Evolutionary conservation across 345 rosid species (phyloP).

Genomic region (Rhodamnia rubescens): DNA sequence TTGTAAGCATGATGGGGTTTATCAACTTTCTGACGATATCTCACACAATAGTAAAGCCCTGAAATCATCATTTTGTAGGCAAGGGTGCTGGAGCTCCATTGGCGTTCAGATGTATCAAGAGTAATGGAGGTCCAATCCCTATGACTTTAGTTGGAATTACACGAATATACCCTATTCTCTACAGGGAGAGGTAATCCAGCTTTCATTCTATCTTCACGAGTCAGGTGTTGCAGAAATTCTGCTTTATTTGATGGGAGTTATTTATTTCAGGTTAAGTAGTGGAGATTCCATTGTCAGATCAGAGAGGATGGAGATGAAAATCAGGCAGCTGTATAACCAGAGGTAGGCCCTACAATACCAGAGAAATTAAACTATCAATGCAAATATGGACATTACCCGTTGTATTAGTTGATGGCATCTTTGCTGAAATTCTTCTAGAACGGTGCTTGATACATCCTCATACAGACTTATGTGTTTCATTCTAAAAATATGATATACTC

Average conservation of each 20-base stretch:
- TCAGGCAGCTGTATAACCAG: slow-evolving; percentile 34
- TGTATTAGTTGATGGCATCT: not conserved
- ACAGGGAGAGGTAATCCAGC: slow-evolving; percentile 69
- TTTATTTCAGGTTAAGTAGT: slow-evolving; percentile 33
- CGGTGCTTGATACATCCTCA: not conserved
- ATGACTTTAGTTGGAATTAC: slow-evolving; percentile 73
- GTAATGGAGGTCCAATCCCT: slow-evolving; percentile 80
- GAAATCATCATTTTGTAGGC: slow-evolving; percentile 29
- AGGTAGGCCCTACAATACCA: slow-evolving; percentile 17
- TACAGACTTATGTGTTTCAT: not conserved
- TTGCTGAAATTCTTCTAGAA: not conserved
- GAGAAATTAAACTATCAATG: not conserved
- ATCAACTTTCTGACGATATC: not conserved
- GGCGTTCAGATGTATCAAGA: slow-evolving; percentile 84
- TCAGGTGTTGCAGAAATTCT: not conserved
- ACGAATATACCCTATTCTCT: slow-evolving; percentile 77
- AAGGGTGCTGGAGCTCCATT: slow-evolving; percentile 57
- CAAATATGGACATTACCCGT: not conserved
- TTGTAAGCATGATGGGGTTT: slow-evolving; percentile 41
- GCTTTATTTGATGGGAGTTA: not conserved
- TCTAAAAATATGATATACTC: not conserved
- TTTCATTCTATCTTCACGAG: not conserved
- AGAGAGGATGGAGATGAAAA: slow-evolving; percentile 66
- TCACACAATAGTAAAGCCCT: not conserved
- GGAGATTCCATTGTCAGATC: slow-evolving; percentile 72